A percentile compares a stretch with the other conserved stretches of the same genome.
Evolutionary conservation across 176 grass and related monocot genomes (phyloP).

Genomic region (Carex pumila): DNA sequence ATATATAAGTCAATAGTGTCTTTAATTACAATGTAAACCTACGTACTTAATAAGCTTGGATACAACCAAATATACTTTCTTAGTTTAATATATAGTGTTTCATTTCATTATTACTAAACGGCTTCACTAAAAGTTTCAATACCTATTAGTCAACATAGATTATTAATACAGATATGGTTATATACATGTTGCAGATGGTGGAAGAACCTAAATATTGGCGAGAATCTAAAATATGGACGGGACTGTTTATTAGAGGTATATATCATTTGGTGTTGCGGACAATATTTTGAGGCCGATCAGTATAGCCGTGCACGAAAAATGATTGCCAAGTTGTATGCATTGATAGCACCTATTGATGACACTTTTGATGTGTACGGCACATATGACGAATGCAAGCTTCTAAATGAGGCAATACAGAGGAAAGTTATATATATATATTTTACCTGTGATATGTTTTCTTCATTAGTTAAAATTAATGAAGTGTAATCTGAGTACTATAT

Average conservation of each 20-base stretch:
- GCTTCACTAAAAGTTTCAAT: no score
- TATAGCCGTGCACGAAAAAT: not conserved
- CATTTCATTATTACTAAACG: no score
- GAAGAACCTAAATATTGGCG: conserved; percentile 7
- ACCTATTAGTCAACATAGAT: not conserved
- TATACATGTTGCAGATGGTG: conserved; percentile 37
- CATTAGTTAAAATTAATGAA: no score
- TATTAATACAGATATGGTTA: not conserved
- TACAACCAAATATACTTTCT: no score
- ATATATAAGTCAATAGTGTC: no score
- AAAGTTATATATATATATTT: not conserved
- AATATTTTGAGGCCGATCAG: conserved; percentile 19
- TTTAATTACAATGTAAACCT: no score
- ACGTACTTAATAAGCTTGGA: no score
- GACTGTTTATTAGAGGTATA: conserved; percentile 23
- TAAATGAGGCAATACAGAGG: not conserved
- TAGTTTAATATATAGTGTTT: no score
- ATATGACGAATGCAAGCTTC: not conserved
- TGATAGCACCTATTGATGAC: not conserved
- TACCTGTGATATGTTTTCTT: no score
- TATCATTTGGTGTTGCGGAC: no score
- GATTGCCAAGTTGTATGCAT: not conserved
- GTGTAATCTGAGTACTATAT: no score
- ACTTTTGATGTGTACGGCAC: not conserved
- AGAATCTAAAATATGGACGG: conserved; percentile 22